A percentile compares a stretch with the other conserved stretches of the same genome.
Evolutionary conservation across 805 yeast genomes (phyloP).

Genomic region (Spathaspora gorwiae): DNA sequence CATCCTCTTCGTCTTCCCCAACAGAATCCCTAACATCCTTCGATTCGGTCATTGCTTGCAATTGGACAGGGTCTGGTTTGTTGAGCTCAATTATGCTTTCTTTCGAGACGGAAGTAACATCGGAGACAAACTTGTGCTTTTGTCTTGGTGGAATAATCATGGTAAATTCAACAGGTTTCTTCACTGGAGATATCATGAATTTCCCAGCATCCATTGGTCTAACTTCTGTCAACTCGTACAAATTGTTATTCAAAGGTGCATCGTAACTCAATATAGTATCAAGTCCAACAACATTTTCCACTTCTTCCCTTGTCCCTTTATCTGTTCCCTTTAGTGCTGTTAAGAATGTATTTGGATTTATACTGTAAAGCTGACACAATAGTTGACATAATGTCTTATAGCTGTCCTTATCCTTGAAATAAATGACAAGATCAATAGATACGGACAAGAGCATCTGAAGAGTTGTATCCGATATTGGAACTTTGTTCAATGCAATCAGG

Average conservation of each 20-base stretch:
- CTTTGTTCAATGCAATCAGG: slow-evolving; percentile 18
- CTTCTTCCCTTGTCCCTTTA: slow-evolving; percentile 23
- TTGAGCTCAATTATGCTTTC: neutral
- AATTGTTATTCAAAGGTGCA: slow-evolving; percentile 9
- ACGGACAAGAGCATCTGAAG: slow-evolving; percentile 20
- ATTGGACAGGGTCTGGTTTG: neutral
- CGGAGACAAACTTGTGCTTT: neutral
- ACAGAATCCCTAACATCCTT: neutral
- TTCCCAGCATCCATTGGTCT: slow-evolving; percentile 11
- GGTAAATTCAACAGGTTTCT: slow-evolving; percentile 28
- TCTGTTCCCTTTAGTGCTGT: slow-evolving; percentile 21
- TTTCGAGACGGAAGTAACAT: neutral
- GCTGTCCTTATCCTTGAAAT: slow-evolving; percentile 27
- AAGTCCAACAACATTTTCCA: slow-evolving; percentile 29
- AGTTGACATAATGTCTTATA: slow-evolving; percentile 19
- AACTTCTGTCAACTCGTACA: slow-evolving; percentile 30
- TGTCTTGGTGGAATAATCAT: slow-evolving; percentile 21
- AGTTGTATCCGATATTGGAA: slow-evolving; percentile 31
- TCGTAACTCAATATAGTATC: slow-evolving; percentile 13
- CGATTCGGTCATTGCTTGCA: too few species aligned
- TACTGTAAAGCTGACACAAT: slow-evolving; percentile 23
- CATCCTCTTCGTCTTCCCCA: neutral
- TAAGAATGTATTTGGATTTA: slow-evolving; percentile 24
- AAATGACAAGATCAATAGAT: slow-evolving; percentile 28
- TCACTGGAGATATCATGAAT: slow-evolving; percentile 23